Conservation (phyloP, 306 rosid genomes). For the Neltuma alba region DNA sequence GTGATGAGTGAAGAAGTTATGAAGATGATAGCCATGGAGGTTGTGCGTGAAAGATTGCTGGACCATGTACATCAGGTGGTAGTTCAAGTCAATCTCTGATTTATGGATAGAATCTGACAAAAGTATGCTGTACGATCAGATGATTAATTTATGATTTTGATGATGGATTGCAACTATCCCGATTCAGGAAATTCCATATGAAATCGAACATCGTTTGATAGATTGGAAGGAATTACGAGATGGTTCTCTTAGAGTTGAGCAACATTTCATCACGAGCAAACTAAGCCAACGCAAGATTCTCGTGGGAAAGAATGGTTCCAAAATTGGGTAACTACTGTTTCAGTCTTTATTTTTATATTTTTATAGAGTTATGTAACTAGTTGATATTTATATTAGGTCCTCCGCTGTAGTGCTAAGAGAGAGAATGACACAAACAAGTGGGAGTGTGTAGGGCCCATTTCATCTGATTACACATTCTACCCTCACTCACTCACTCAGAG, state of each 20-base stretch:
- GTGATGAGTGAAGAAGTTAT: slow-evolving; percentile 82
- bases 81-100: slow-evolving; percentile 10
- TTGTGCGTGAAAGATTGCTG: slow-evolving; percentile 92
- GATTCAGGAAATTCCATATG: slow-evolving; percentile 89
- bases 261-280: slow-evolving; percentile 77
- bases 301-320: slow-evolving; percentile 89
- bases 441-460: not conserved
- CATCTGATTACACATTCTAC: not conserved
- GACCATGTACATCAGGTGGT: slow-evolving; percentile 95
- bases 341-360: not conserved
- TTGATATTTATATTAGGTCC: not conserved
- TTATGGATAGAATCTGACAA: slow-evolving; percentile 8
- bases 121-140: slow-evolving; percentile 6
- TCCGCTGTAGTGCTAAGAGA: not conserved
- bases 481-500: not conserved
- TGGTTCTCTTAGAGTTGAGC: slow-evolving; percentile 94
- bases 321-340: slow-evolving; percentile 73
- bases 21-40: slow-evolving; percentile 90
- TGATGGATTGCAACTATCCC: slow-evolving; percentile 29
- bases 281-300: slow-evolving; percentile 90
- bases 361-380: not conserved
- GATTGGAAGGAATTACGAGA: slow-evolving; percentile 94
- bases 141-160: slow-evolving; percentile 19
- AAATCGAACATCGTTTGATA: slow-evolving; percentile 77
- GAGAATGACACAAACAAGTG: not conserved